A percentile compares a stretch with the other conserved stretches of the same genome.
Evolutionary conservation across 2,329 filamentous ascomycete genomes (phyloP).

Genomic region (Botrytis fabae): DNA sequence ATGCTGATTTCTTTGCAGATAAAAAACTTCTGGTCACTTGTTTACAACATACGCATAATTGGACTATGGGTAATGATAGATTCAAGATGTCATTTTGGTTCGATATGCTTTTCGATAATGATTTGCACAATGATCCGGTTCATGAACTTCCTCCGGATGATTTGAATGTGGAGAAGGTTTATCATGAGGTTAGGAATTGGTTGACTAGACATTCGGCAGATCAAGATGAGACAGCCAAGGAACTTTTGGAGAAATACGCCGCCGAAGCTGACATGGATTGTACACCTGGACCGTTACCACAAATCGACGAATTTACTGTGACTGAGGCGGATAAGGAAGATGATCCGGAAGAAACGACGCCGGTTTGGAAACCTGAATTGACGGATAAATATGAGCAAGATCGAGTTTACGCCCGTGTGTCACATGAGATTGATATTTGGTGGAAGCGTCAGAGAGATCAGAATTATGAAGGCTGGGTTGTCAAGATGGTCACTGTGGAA

Average conservation of each 20-base stretch:
- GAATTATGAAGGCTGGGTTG: conserved; percentile 59
- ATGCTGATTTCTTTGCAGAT: conserved; percentile 45
- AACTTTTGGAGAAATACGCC: conserved; percentile 57
- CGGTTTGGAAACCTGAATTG: conserved; percentile 45
- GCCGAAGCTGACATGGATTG: conserved; percentile 35
- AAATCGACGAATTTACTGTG: conserved; percentile 11
- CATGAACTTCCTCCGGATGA: conserved; percentile 50
- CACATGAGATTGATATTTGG: conserved; percentile 65
- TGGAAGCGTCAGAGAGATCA: conserved; percentile 62
- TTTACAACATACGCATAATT: conserved; percentile 67
- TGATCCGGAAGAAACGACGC: conserved; percentile 34
- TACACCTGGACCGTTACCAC: conserved; percentile 41
- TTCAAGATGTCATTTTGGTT: conserved; percentile 72
- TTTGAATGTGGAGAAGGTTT: conserved; percentile 58
- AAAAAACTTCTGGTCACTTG: conserved; percentile 67
- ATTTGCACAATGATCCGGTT: conserved; percentile 53
- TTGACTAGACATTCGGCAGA: conserved; percentile 56
- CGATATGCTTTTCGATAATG: conserved; percentile 62
- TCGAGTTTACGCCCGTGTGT: conserved; percentile 59
- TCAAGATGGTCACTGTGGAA: conserved; percentile 60
- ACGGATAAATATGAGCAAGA: conserved; percentile 61
- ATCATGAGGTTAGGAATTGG: conserved; percentile 62
- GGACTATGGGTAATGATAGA: conserved; percentile 67
- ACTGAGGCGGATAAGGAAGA: conserved; percentile 21
- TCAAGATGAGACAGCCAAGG: conserved; percentile 57